These are phyloP conservation scores for Aureobasidium sp. DNA, from an alignment of 2,329 filamentous ascomycete species.

Conservation along the genomic window DNA sequence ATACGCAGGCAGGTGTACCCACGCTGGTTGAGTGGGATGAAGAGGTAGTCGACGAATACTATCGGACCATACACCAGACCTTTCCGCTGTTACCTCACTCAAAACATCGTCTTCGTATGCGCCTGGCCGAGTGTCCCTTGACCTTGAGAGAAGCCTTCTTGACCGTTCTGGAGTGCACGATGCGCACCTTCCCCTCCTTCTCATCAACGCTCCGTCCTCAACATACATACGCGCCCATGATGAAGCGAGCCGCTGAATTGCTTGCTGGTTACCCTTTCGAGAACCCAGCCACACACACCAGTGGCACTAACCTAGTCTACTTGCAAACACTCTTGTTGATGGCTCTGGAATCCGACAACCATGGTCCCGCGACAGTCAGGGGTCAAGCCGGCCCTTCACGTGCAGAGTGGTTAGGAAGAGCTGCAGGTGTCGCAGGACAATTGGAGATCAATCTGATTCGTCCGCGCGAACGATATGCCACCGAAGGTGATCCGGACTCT, in stretches of 20 bases:
- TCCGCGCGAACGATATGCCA: slow-evolving; percentile 34
- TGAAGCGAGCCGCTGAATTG: slow-evolving; percentile 38
- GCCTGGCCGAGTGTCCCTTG: slow-evolving; percentile 50
- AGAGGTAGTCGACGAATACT: slow-evolving; percentile 46
- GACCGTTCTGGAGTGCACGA: slow-evolving; percentile 54
- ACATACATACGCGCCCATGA: slow-evolving; percentile 29
- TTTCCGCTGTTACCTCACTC: slow-evolving; percentile 59
- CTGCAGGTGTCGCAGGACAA: slow-evolving; percentile 58
- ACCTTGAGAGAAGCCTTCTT: slow-evolving; percentile 57
- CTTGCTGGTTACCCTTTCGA: slow-evolving; percentile 41
- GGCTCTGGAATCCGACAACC: slow-evolving; percentile 58
- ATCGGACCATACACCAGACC: slow-evolving; percentile 57
- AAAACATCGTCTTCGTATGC: slow-evolving; percentile 49
- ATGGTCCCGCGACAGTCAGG: slow-evolving; percentile 40
- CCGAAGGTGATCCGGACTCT: slow-evolving; percentile 49
- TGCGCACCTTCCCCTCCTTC: slow-evolving; percentile 44
- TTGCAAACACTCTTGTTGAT: slow-evolving; percentile 62
- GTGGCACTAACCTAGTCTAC: slow-evolving; percentile 46
- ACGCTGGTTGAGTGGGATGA: slow-evolving; percentile 41
- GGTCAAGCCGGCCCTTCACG: slow-evolving; percentile 44
- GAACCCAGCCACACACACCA: slow-evolving; percentile 33
- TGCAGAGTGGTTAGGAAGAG: slow-evolving; percentile 54
- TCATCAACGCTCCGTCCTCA: slow-evolving; percentile 32
- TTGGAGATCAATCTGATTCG: slow-evolving; percentile 53
- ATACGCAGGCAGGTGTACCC: slow-evolving; percentile 20